Evolutionary conservation across 1,284 basidiomycete species (phyloP), one percentile per base, ranked within the genome.

Genomic region (Laetiporus sulphureus): DNA sequence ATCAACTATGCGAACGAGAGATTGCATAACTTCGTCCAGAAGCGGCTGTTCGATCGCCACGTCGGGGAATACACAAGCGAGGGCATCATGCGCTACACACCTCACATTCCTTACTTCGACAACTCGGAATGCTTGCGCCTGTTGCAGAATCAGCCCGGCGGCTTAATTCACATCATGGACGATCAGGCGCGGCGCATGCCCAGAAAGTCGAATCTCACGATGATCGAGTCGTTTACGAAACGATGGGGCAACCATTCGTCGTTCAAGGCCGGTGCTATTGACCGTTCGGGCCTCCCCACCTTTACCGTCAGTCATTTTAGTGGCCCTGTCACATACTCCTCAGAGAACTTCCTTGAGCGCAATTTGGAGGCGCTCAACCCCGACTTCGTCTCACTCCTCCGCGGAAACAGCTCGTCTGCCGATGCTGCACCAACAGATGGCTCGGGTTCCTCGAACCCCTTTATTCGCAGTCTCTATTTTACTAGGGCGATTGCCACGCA

Each of bases 1-100:
- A 75, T 98, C 72, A 99, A 99, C 66, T 93, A 91, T 56, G 91
- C 93, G 37, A 91, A 93, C 54, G 94, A 99, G 59, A 81, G 87
- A 12, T 61, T 97, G 27, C 91, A 96, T 43, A 74, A 81, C 51
- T 96, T 89, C 71, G 74, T 88, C 24, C 83, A 93, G 57, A 80
- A 81, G 44, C 73, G 74, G 7, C 67, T 96, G 15, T 92, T 92
- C 57, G 90, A 94, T 58, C 70, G 68, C 4, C 83, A 89, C 40
- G 73, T 79, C 5, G 77, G 77, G 38, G 91, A 98, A 62, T 95
- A 94, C 62, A 75, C 73, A 44, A 74, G 75, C 22, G 95, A 98
- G 62, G 90, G 85, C n/a, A 80, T 98, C 53, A 68, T 79, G 2
- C 71, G 70, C 11, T 72, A 77, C 41, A 76, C 86, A 1, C 88